phyloP scores from a whole-genome alignment of 169 alveolate species.

The Perkinsus olseni region DNA sequence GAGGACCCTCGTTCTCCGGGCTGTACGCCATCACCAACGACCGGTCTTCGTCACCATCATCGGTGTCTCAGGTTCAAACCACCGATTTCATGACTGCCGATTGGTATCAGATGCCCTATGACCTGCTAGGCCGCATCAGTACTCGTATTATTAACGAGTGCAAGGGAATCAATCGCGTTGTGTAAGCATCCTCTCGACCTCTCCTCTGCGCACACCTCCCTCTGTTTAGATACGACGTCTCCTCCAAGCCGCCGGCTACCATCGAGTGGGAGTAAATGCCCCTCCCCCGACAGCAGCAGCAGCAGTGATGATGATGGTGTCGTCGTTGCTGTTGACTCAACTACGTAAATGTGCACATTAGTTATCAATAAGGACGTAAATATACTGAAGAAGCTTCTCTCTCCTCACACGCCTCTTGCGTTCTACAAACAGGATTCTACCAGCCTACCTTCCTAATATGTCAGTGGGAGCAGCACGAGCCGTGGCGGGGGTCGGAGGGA shows the following conservation, averaged over 20 bases:
- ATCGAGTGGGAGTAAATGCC: slow-evolving; percentile 34
- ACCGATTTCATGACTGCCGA: slow-evolving; percentile 43
- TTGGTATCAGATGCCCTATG: slow-evolving; percentile 40
- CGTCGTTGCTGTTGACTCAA: no score
- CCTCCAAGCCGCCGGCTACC: slow-evolving; percentile 53
- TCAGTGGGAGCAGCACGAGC: background rate
- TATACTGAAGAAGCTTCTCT: no score
- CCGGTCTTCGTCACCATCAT: background rate
- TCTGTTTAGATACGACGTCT: slow-evolving; percentile 27
- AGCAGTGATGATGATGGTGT: background rate
- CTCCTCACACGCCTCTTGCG: no score
- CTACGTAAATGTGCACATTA: no score
- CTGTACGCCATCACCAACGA: slow-evolving; percentile 1
- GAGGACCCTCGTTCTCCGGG: slow-evolving; percentile 23
- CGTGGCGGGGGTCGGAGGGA: background rate
- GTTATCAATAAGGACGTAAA: no score
- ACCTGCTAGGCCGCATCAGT: slow-evolving; percentile 27
- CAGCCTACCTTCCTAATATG: background rate
- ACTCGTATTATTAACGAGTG: slow-evolving; percentile 43
- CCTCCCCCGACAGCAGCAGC: background rate
- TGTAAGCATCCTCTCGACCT: background rate
- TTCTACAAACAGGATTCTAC: background rate
- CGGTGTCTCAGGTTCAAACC: slow-evolving; percentile 15
- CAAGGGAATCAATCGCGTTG: slow-evolving; percentile 9
- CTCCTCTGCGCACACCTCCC: background rate